Evolutionary conservation across 768 basidiomycete species (phyloP), one percentile per base, ranked within the genome.

Genomic region (Kondoa malvinella): DNA sequence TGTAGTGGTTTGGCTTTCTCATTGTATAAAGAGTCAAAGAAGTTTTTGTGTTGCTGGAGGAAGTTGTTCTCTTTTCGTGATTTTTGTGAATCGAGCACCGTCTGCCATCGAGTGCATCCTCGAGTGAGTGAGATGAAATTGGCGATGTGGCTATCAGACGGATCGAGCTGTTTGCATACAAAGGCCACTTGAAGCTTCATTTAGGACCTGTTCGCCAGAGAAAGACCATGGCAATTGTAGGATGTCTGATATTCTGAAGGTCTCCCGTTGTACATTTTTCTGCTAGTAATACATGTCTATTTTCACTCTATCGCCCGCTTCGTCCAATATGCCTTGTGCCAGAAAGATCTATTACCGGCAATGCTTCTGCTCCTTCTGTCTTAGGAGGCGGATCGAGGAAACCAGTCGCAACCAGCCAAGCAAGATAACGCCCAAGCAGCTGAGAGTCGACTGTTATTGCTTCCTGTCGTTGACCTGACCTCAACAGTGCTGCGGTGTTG

Each of bases 371-470:
- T 2, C 56, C 66, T 17, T 32, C 58, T 32, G 58, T 27, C 27
- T 40, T 40, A 1, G 67, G 57, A 14, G 69, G 69, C 29, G 27
- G 1, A 16, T 57, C 76, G 64, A 99, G 79, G 80, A 96, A 97
- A 3, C 79, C 87, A 2, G 87, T 90, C 1, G 82, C 83, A 56
- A 96, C 82, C 25, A 97, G 81, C 95, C 95, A 99, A 4, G 91
- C 84, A 21, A 99, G 78, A 77, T 99, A 99, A 72, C 83, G 79
- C 0, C 91, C 92, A 81, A 95, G 84, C 63, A 92, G 77, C 26
- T 79, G 80, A 32, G 86, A 84, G 64, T 85, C 83, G 50, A 97
- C 91, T 0, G 89, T 89, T 70, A 77, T 79, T 17, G 74, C 68
- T 75, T 67, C 73, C 61, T 74, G 67, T 74, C 77, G 77, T 14